Evolutionary conservation across 2,329 filamentous ascomycete species (phyloP).

Genomic region (Lecanicillium sp.): DNA sequence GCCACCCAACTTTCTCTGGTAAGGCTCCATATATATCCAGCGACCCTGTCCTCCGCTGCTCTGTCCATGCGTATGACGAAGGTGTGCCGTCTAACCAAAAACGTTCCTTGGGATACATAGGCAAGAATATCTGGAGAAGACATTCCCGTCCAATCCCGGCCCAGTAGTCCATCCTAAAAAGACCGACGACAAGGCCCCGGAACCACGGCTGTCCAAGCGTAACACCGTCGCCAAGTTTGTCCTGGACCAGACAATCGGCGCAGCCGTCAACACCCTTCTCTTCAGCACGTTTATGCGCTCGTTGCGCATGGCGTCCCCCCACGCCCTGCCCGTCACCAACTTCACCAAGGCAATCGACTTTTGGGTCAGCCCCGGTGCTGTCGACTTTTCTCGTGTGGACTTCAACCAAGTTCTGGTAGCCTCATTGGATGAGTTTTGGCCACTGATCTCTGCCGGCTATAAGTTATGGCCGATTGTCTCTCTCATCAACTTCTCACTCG

Average conservation of each 20-base stretch:
- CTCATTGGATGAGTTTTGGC: slow-evolving; percentile 50
- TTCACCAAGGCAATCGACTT: slow-evolving; percentile 25
- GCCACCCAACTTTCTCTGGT: slow-evolving; percentile 81
- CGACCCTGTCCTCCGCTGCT: too few species aligned
- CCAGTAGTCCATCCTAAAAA: slow-evolving; percentile 26
- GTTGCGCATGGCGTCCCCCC: slow-evolving; percentile 41
- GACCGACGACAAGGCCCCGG: slow-evolving; percentile 30
- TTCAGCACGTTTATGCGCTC: slow-evolving; percentile 55
- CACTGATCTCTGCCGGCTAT: slow-evolving; percentile 60
- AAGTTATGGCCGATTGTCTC: slow-evolving; percentile 64
- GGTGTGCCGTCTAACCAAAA: neutral
- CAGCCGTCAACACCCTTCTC: slow-evolving; percentile 55
- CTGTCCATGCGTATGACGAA: too few species aligned
- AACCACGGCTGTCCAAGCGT: slow-evolving; percentile 45
- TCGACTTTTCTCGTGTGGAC: slow-evolving; percentile 39
- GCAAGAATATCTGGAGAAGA: slow-evolving; percentile 69
- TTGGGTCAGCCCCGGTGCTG: slow-evolving; percentile 28
- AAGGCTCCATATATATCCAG: slow-evolving; percentile 18
- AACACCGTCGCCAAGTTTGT: slow-evolving; percentile 62
- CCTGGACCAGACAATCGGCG: slow-evolving; percentile 62
- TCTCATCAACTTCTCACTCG: slow-evolving; percentile 57
- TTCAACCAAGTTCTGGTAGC: slow-evolving; percentile 34
- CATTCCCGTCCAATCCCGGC: slow-evolving; percentile 59
- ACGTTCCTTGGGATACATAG: slow-evolving; percentile 22
- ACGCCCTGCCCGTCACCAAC: slow-evolving; percentile 28